Percentiles rank a stretch among this genome's conserved stretches.
These are phyloP conservation scores for Linum tenue DNA, from an alignment of 345 rosid species.

Conservation along the genomic window DNA sequence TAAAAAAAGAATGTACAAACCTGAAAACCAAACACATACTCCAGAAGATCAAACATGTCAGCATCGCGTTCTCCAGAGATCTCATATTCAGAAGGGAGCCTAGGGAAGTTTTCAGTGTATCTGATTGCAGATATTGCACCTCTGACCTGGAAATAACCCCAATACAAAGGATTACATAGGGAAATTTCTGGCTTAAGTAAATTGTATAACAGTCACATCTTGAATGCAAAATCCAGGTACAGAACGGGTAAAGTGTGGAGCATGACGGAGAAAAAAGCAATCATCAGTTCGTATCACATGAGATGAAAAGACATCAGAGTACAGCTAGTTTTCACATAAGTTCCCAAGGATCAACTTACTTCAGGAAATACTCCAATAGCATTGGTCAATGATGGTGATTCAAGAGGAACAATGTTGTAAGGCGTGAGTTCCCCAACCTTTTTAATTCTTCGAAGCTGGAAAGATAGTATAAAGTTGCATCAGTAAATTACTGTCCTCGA, in stretches of 20 bases:
- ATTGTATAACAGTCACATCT: not conserved
- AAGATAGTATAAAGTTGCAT: conserved; percentile 16
- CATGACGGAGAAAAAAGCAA: not conserved
- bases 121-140: conserved; percentile 77
- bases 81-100: conserved; percentile 57
- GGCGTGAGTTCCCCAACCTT: conserved; percentile 70
- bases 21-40: conserved; percentile 94
- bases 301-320: not conserved
- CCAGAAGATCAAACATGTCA: conserved; percentile 90
- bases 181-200: not conserved
- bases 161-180: not conserved
- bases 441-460: conserved; percentile 65
- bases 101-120: conserved; percentile 73
- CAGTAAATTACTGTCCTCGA: not conserved
- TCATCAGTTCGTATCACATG: not conserved
- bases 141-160: conserved; percentile 50
- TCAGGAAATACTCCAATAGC: conserved; percentile 85
- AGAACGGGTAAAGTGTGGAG: not conserved
- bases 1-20: conserved; percentile 27
- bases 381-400: conserved; percentile 76
- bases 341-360: conserved; percentile 37
- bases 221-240: not conserved
- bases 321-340: not conserved
- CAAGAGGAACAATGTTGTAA: conserved; percentile 87
- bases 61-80: conserved; percentile 69